Base-by-base conservation (phyloP, 169 alveolate species). In the Plasmodium fragile region DNA sequence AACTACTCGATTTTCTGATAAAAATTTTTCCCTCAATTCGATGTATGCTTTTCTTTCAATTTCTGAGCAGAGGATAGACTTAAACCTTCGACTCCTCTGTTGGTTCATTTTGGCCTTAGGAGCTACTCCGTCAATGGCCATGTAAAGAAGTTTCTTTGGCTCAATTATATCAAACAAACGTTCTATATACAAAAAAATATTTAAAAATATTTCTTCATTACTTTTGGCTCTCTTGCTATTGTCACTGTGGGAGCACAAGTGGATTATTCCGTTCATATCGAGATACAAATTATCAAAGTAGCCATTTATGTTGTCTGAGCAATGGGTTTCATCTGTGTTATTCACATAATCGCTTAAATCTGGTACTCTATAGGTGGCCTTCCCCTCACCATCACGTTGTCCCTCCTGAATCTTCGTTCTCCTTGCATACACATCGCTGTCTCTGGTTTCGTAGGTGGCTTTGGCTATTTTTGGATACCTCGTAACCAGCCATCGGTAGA, bases 91-190 rank as follows among this genome's bases (percentile, higher is more conserved):
- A n/a, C 98, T 97, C 92, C 99, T 95, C 95, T 99, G 99, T 82
- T 99, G 99, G 96, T 99, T 99, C 99, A 99, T 99, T 97, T 99
- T 99, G 1, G 99, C 99, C 81, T 99, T 97, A 7, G 99, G 99
- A 18, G 99, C 99, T 3, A 99, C 99, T 6, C 99, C 99, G 91
- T 99, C 99, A 43, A 98, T 97, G 4, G 99, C 99, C 95, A 99
- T 95, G 95, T 97, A 98, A 13, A 99, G 94, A 84, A 99, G 92
- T 81, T 97, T 97, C 93, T 98, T 96, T 13, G 99, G 99, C 80
- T 98, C 97, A 8, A 99, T 96, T 91, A 98, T 96, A 83, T 98
- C 97, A 70, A 98, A 97, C 77, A 99, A 94, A 70, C 98, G 96
- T 93, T 99, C 99, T 3, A 99, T 96, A 82, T 98, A 98, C 81